Evolutionary conservation across 176 grass and related monocot species (phyloP).

Genomic region (Eragrostis nindensis): DNA sequence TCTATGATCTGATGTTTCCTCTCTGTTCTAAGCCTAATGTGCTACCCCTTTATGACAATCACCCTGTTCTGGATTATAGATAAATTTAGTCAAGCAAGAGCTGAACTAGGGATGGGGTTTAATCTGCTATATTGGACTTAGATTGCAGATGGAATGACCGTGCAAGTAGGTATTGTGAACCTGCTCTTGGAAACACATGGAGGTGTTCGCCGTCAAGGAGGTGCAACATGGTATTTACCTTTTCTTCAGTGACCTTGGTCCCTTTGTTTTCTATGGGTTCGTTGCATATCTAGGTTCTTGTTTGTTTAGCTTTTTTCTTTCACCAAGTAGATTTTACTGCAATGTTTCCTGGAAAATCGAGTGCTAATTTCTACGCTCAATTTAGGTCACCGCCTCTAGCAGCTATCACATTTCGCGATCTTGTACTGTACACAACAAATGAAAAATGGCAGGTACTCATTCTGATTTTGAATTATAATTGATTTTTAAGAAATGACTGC

Average conservation of each 20-base stretch:
- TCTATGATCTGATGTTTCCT: not conserved
- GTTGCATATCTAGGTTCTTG: conserved; percentile 9
- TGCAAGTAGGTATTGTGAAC: conserved; percentile 94
- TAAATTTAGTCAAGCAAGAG: conserved; percentile 22
- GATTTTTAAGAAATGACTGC: conserved; percentile 15
- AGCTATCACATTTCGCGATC: conserved; percentile 86
- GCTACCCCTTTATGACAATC: conserved; percentile 24
- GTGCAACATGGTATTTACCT: conserved; percentile 82
- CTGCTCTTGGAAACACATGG: conserved; percentile 94
- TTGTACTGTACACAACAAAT: conserved; percentile 94
- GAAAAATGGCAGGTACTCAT: conserved; percentile 97
- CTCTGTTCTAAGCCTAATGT: not conserved
- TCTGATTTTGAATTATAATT: conserved; percentile 28
- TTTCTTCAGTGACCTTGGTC: conserved; percentile 20
- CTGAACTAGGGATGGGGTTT: conserved; percentile 23
- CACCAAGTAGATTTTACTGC: not conserved
- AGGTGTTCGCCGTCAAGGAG: conserved; percentile 60
- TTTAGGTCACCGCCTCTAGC: conserved; percentile 93
- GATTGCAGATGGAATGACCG: conserved; percentile 99
- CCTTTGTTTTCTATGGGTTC: not conserved
- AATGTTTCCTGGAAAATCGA: conserved; percentile 4
- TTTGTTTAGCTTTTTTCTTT: not conserved
- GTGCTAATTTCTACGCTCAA: conserved; percentile 35
- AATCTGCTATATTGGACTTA: conserved; percentile 47
- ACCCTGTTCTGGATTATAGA: conserved; percentile 10